phyloP scores from a whole-genome alignment of 345 rosid genomes.

The Turritis glabra region DNA sequence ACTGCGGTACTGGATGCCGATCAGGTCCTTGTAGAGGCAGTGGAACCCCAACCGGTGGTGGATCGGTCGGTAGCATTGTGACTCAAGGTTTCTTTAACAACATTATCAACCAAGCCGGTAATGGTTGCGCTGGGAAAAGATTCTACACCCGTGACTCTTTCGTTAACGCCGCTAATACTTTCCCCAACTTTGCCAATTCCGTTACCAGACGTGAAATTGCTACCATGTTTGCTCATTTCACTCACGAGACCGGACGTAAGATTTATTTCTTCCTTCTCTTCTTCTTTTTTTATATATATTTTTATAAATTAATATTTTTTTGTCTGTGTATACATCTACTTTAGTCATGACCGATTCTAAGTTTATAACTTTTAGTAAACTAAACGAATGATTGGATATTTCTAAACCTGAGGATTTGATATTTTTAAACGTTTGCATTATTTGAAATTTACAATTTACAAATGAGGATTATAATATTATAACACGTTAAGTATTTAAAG shows the following conservation, averaged over 20 bases:
- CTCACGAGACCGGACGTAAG: slow-evolving; percentile 57
- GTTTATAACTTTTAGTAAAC: not conserved
- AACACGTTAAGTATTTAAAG: not conserved
- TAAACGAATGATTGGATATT: not conserved
- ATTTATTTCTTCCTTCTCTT: not conserved
- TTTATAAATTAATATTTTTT: not conserved
- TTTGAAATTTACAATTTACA: not conserved
- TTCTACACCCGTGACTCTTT: slow-evolving; percentile 49
- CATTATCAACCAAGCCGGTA: slow-evolving; percentile 40
- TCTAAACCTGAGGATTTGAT: not conserved
- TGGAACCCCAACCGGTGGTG: slow-evolving; percentile 18
- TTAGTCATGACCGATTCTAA: not conserved
- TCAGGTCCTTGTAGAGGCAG: slow-evolving; percentile 46
- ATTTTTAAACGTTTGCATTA: not conserved
- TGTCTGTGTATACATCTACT: not conserved
- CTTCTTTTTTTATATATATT: not conserved
- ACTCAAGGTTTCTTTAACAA: slow-evolving; percentile 46
- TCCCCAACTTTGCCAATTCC: slow-evolving; percentile 22
- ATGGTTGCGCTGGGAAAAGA: slow-evolving; percentile 46
- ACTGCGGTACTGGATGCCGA: slow-evolving; percentile 55
- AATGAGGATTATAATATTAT: not conserved
- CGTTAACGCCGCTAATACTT: slow-evolving; percentile 36
- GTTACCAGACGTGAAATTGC: slow-evolving; percentile 51
- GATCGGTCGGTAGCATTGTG: slow-evolving; percentile 45
- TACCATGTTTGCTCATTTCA: slow-evolving; percentile 55